Percentiles rank a stretch among this genome's conserved stretches.
These are phyloP conservation scores for Draba incana DNA, from an alignment of 345 rosid genomes.

Conservation along the genomic window DNA sequence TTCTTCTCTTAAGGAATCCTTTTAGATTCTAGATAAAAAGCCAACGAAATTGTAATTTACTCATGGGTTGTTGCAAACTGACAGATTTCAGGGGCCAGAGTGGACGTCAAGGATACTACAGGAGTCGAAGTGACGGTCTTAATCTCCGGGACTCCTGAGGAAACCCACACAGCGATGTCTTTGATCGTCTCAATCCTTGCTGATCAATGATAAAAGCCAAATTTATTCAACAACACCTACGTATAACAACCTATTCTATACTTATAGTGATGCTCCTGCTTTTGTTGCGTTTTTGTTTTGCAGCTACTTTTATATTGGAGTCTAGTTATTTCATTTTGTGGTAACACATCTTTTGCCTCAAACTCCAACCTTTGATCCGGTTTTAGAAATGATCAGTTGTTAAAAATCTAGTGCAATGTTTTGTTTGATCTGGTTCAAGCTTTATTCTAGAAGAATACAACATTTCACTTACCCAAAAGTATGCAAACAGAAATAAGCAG, in stretches of 20 bases:
- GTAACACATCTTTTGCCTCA: neutral
- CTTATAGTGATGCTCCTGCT: neutral
- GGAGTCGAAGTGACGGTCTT: slow-evolving; percentile 51
- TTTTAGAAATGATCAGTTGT: neutral
- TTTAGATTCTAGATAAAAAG: neutral
- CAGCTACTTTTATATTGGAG: slow-evolving; percentile 1
- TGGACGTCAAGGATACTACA: slow-evolving; percentile 50
- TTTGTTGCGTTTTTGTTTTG: neutral
- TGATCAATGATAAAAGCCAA: slow-evolving; percentile 19
- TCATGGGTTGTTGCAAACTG: slow-evolving; percentile 25
- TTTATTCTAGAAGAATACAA: neutral
- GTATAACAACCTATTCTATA: too few species aligned
- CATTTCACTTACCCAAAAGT: neutral
- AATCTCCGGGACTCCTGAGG: slow-evolving; percentile 64
- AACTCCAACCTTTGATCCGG: neutral
- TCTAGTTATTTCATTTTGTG: neutral
- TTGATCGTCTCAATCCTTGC: slow-evolving; percentile 44
- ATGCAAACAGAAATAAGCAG: neutral
- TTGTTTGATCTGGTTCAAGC: slow-evolving; percentile 1
- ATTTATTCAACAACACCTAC: too few species aligned
- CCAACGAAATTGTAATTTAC: neutral
- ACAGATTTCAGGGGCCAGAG: slow-evolving; percentile 69
- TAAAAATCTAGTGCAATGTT: neutral
- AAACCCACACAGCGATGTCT: slow-evolving; percentile 56
- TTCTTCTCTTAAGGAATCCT: neutral